Conservation (phyloP, 306 rosid genomes). For the Castanea mollissima region DNA sequence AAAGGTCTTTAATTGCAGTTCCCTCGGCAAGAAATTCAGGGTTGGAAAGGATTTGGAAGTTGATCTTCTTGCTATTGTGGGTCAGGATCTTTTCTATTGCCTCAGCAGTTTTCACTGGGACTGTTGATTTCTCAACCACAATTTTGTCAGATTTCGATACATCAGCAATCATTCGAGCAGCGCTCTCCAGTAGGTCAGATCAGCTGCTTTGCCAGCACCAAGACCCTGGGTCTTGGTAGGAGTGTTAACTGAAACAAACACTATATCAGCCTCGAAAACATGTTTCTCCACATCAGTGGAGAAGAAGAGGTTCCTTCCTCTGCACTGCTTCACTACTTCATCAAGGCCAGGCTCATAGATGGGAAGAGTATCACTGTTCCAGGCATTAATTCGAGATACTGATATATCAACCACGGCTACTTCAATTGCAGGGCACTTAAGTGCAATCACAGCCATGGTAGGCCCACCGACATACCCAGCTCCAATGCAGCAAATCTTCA, state of each 20-base stretch:
- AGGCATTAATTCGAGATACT: conserved; percentile 44
- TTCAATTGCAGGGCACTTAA: conserved; percentile 59
- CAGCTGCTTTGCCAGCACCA: conserved; percentile 96
- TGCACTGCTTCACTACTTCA: conserved; percentile 61
- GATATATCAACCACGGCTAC: conserved; percentile 63
- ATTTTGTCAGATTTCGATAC: conserved; percentile 82
- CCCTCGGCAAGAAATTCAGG: conserved; percentile 97
- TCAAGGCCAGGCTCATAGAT: conserved; percentile 73
- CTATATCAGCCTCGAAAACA: conserved; percentile 77
- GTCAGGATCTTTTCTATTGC: conserved; percentile 87
- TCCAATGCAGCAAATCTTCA: conserved; percentile 94
- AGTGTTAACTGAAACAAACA: conserved; percentile 90
- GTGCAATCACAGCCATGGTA: conserved; percentile 90
- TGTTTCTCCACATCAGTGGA: conserved; percentile 75
- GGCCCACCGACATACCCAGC: conserved; percentile 98
- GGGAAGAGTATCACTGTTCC: conserved; percentile 68
- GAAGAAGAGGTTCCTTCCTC: conserved; percentile 64
- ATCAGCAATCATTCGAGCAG: conserved; percentile 94
- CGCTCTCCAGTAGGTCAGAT: conserved; percentile 93
- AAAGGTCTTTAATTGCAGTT: conserved; percentile 71
- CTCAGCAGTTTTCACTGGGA: conserved; percentile 94
- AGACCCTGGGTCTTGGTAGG: conserved; percentile 92
- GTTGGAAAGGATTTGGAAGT: conserved; percentile 81
- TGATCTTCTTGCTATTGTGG: conserved; percentile 87
- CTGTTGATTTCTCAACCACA: conserved; percentile 90